Base-by-base conservation (phyloP, 2,329 filamentous ascomycete species). In the Talaromyces verruculosus region DNA sequence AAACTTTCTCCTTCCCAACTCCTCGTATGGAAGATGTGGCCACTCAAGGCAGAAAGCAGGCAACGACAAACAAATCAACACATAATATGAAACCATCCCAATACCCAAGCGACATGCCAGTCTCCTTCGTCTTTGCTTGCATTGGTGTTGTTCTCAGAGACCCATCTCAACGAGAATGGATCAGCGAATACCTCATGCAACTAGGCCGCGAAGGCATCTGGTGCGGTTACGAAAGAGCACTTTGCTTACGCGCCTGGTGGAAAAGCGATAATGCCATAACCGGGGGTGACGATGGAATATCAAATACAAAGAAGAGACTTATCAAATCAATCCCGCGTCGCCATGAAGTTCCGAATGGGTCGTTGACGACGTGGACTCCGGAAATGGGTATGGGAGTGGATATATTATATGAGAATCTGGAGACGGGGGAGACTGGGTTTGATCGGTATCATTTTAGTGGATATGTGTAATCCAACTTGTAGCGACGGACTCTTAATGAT, bases 401-500 rank as follows among this genome's bases (percentile, higher is more conserved):
- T 59, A 59, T 59, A 25, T 59, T 59, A 13, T 59, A 59, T 30
- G 57, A 59, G 57, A 43, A 59, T n/a, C 37, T 59, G n/a, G 57
- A 41, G 22, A 59, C 57, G 10, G 57, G 57, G 5, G 57, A 59
- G 35, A 59, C 57, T 59, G 57, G 25, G 19, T 41, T 43, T 59
- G 57, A 59, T 30, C 57, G 35, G 10, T 59, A 59, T 49, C 45
- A 28, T 28, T 49, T 49, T 4, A 49, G 22, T 49, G 45, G 45
- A 15, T 49, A 49, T 28, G 2, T 51, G 25, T 10, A 30, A 4
- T 13, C 6, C 7, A n/a, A 17, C 22, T n/a, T 51, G 13, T 28
- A 51, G 25, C 47, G 15, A 30, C 15, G 47, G 25, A 51, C 6
- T 30, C 13, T 1, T 51, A n/a, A n/a, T 30, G 47, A 28, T 19